Evolutionary conservation across 768 basidiomycete species (phyloP), one percentile per base, ranked within the genome.

Genomic region (Boletus vermiculosoides): DNA sequence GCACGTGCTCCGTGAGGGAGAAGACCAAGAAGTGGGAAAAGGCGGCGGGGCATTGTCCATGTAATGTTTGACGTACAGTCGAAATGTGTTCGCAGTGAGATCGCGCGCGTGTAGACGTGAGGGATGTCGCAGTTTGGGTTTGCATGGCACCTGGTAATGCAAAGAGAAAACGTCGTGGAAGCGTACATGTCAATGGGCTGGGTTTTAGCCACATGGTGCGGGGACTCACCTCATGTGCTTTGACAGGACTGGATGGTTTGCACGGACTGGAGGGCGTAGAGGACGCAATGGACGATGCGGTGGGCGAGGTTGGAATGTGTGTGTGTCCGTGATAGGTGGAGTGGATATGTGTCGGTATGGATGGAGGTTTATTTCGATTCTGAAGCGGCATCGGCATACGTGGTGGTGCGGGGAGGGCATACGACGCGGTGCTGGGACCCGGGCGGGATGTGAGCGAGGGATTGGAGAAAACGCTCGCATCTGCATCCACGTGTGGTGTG

Each of bases 1-100:
- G 57, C 57, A 52, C 6, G 50, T 51, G 5, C 54, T 48, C 13
- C 48, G 54, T 11, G 54, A 30, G n/a, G 48, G 59, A 31, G 44
- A 60, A 9, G 52, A 12, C 2, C n/a, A 40, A 4, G 55, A 34
- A 22, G 15, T 10, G n/a, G 34, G 34, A 28, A 50, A 60, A 1
- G 52, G 50, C 0, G 50, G 65, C 49, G 37, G 73, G 0, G 77
- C 78, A 63, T 85, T 76, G 62, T 88, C 83, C 86, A 92, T 87
- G 70, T 84, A 92, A 61, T 91, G 86, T 61, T 88, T 90, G 57
- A 92, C 61, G 62, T 92, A 90, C 39, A 89, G 80, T 12, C 86
- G 80, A 67, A 92, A 89, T 0, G 84, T 87, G 57, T 86, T 86
- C 4, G 76, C 80, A 2, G 83, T 91, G 28, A 92, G 81, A 54